phyloP scores from a whole-genome alignment of 163 green algal species.

The Scenedesmus sp. region DNA sequence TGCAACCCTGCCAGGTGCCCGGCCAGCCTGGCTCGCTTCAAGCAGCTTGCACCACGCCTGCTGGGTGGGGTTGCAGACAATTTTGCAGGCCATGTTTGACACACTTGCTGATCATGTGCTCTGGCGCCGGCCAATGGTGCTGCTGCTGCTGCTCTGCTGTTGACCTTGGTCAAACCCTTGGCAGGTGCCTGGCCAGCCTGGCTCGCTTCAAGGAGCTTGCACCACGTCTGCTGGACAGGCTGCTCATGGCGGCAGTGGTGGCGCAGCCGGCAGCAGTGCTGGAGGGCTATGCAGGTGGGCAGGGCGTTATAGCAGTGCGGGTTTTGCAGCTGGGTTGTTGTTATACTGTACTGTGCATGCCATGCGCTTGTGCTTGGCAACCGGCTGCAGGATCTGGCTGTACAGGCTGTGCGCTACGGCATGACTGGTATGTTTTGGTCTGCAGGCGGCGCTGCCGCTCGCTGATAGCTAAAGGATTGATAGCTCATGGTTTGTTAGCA shows the following conservation, averaged over 20 bases:
- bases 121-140: neutral
- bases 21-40: neutral
- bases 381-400: too few species aligned
- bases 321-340: neutral
- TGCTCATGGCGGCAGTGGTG: slow-evolving; percentile 77
- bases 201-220: slow-evolving; percentile 65
- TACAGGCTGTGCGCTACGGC: too few species aligned
- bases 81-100: neutral
- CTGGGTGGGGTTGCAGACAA: neutral
- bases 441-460: too few species aligned
- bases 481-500: too few species aligned
- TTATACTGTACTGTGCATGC: too few species aligned
- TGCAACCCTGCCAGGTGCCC: neutral
- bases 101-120: neutral
- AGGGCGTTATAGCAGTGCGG: neutral
- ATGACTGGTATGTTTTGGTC: too few species aligned
- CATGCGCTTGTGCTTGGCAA: neutral
- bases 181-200: slow-evolving; percentile 63
- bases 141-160: neutral
- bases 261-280: neutral
- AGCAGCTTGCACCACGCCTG: neutral
- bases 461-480: too few species aligned
- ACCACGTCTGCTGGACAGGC: slow-evolving; percentile 71
- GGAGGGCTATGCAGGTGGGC: slow-evolving; percentile 37
- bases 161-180: neutral